phyloP scores from a whole-genome alignment of 192 early-diverging fungal species.

The Lunasporangiospora selenospora region DNA sequence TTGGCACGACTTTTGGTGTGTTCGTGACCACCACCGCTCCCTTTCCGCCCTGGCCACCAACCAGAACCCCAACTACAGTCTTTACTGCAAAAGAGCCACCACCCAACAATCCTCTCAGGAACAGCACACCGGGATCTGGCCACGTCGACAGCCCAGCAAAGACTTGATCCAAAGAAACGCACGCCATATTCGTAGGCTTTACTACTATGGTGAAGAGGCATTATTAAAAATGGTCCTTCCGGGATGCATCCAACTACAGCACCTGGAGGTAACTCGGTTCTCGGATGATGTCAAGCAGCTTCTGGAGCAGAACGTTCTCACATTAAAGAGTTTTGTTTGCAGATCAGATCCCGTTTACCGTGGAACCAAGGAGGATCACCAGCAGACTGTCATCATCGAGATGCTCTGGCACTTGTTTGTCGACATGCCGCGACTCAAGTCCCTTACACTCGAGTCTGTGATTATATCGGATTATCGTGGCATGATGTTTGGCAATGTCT shows the following conservation, averaged over 20 bases:
- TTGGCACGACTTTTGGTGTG: constrained; percentile 15
- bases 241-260: constrained; percentile 3
- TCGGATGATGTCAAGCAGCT: constrained; percentile 9
- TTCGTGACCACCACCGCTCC: background rate
- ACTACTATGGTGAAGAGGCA: constrained; percentile 12
- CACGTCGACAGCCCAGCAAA: background rate
- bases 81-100: too few relatives aligned
- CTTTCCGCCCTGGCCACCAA: too few relatives aligned
- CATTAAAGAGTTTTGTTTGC: constrained; percentile 9
- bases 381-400: constrained; percentile 10
- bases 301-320: constrained; percentile 7
- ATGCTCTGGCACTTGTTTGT: constrained; percentile 3
- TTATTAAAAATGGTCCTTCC: constrained; percentile 4
- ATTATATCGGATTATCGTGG: constrained; percentile 23
- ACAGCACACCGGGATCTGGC: too few relatives aligned
- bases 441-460: constrained; percentile 9
- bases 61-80: too few relatives aligned
- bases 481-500: constrained; percentile 2
- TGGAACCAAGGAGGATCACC: too few relatives aligned
- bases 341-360: constrained; percentile 4
- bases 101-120: too few relatives aligned
- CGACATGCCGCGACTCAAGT: background rate
- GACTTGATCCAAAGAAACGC: constrained; percentile 9
- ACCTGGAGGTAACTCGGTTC: constrained; percentile 12
- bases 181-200: constrained; percentile 1